Percentiles rank a stretch among this genome's conserved stretches.
These are phyloP conservation scores for Eutrema heterophyllum DNA, from an alignment of 345 rosid genomes.

Conservation along the genomic window DNA sequence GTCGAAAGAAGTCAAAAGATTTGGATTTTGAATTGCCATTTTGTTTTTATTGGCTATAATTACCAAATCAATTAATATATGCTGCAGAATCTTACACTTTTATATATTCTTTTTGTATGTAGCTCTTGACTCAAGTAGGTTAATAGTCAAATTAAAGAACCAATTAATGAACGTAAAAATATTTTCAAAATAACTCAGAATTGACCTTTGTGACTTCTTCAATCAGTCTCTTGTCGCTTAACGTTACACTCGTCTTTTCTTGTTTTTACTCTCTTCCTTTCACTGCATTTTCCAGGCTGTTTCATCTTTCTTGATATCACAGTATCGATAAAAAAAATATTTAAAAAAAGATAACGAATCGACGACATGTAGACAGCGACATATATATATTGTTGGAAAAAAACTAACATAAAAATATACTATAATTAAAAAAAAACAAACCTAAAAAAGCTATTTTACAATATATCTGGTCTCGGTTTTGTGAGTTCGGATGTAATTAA, in stretches of 20 bases:
- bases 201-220: constrained; percentile 16
- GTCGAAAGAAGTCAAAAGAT: constrained; percentile 15
- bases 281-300: constrained; percentile 19
- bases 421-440: no score
- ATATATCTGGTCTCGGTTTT: background rate
- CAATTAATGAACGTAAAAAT: constrained; percentile 1
- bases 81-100: constrained; percentile 7
- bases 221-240: constrained; percentile 25
- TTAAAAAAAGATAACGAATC: no score
- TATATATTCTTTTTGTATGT: background rate
- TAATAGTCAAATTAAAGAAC: background rate
- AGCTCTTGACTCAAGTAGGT: background rate
- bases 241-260: constrained; percentile 26
- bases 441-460: no score
- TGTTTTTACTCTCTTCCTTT: background rate
- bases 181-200: background rate
- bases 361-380: constrained; percentile 3
- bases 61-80: background rate
- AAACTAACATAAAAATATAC: background rate
- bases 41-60: background rate
- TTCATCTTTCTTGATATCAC: constrained; percentile 6
- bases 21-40: background rate
- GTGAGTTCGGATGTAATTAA: background rate
- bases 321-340: no score
- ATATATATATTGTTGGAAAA: background rate